Evolutionary conservation across 495 filamentous ascomycete genomes (phyloP), one percentile per base, ranked within the genome.

Genomic region (Neurospora africana): DNA sequence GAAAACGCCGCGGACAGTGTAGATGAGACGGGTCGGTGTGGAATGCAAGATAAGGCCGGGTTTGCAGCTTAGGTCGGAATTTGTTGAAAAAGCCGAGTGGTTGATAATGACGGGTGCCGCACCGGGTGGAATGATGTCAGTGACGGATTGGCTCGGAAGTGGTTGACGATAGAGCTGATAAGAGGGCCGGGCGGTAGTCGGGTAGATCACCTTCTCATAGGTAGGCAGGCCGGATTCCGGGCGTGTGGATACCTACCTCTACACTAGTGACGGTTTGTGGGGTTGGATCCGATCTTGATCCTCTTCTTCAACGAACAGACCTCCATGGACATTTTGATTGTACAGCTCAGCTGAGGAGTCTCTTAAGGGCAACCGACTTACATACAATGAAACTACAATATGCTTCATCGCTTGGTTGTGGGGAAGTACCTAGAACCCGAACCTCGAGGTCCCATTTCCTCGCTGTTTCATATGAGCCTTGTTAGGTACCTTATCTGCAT

Each of bases 71-170:
- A 21, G 21, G 44, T 21, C 27, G 53, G 23, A 19, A 61, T 30
- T 33, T 33, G 13, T 3, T 65, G 53, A 33, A 61, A 19, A 61
- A 17, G 53, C 53, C 53, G 27, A 61, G 27, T 33, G 23, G 30
- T 33, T 69, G 70, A 36, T 39, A 39, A 36, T 13, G 68, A 35
- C 39, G 44, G 21, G 70, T 70, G 33, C 21, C 30, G 33, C 41
- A 23, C 10, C 33, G 68, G 67, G 30, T 61, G 61, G 53, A 72
- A 80, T 78, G 78, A 79, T 79, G 77, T 79, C 77, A 80, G 75
- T 74, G 72, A 67, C 69, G 74, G 15, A 65, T 65, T 65, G 53
- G 27, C 27, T 65, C 53, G 53, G 53, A 61, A 53, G 44, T 61
- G 53, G 36, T 37, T 37, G 36, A 37, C 36, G 10, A 53, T 23